Base-by-base conservation (phyloP, 192 early-diverging fungal genomes). In the Radiomyces spectabilis region DNA sequence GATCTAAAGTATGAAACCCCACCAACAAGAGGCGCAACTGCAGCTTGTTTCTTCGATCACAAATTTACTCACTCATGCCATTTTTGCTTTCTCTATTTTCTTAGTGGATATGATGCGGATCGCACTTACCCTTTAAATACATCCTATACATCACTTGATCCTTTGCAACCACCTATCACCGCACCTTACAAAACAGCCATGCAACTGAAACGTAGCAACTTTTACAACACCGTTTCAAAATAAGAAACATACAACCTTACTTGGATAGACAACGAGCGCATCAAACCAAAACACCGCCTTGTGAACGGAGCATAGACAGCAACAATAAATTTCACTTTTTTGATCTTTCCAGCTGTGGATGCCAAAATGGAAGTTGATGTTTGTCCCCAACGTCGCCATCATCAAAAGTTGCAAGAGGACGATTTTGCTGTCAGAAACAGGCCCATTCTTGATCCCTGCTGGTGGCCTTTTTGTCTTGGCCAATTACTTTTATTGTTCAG, bases 121-220 rank as follows among this genome's bases (percentile, higher is more conserved):
- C 77, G 79, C 75, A 93, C 92, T 1, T 94, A 94, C 62, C 69
- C 82, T 13, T 65, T 82, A 83, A 55, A 59, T 66, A 38, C 59
- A 6, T 41, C 51, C 8, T 60, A 66, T 49, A 66, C 33, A 26
- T 51, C 60, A 8, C 62, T 86, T 32, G 84, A 85, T 12, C 90
- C 93, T 3, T 69, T 89, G 19, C 92, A 97, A 57, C 68, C 81
- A 53, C 92, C 92, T 5, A 94, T 94, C 57, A 84, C 76, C 33
- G 91, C 94, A 16, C 90, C 94, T 5, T 95, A 97, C 75, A 78
- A 88, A 50, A 85, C 79, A 40, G 88, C 87, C 4, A 78, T 93
- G 22, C 81, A 84, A 37, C 71, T 86, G 54, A 86, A 86, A 46
- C 80, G 85, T 21, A 78, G 79, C 13, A 88, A 85, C 32, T 85